These are phyloP conservation scores for Desmodesmus armatus DNA, from an alignment of 139 green algal species.

Conservation along the genomic window DNA sequence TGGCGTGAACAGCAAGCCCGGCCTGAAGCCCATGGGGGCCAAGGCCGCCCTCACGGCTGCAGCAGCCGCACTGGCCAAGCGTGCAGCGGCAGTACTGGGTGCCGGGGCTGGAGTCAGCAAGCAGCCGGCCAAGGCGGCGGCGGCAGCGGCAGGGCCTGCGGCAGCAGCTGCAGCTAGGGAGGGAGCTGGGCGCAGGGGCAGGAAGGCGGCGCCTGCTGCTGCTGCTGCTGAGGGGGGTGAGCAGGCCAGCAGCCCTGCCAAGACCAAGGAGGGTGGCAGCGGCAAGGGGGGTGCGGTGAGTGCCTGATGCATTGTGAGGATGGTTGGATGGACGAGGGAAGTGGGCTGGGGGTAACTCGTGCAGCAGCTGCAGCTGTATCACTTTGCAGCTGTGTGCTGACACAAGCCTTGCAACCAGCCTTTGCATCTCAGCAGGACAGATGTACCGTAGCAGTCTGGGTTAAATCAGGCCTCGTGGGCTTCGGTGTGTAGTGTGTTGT, in stretches of 20 bases:
- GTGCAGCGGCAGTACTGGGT: not conserved
- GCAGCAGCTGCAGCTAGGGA: not conserved
- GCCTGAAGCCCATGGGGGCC: not conserved
- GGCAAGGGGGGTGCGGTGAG: not conserved
- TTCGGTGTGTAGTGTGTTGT: too few relatives aligned
- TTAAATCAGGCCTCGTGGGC: too few relatives aligned
- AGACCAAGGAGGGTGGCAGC: not conserved
- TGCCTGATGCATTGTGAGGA: not conserved
- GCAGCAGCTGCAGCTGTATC: not conserved
- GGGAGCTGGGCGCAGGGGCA: not conserved
- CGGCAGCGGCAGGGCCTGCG: not conserved
- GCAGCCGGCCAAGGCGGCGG: not conserved
- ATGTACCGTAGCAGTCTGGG: too few relatives aligned
- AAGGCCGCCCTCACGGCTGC: not conserved
- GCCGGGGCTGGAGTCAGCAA: not conserved
- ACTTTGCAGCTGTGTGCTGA: not conserved
- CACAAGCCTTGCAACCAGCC: not conserved
- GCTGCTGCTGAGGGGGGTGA: conserved; percentile 8
- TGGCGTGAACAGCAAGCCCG: too few relatives aligned
- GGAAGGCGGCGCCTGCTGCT: conserved; percentile 8
- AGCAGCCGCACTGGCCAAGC: not conserved
- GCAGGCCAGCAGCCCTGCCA: not conserved
- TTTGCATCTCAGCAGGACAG: too few relatives aligned
- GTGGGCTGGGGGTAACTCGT: not conserved
- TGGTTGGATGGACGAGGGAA: not conserved